Percentiles rank a stretch among this genome's conserved stretches.
Evolutionary conservation across 345 rosid species (phyloP).

Genomic region (Aurinia saxatilis): DNA sequence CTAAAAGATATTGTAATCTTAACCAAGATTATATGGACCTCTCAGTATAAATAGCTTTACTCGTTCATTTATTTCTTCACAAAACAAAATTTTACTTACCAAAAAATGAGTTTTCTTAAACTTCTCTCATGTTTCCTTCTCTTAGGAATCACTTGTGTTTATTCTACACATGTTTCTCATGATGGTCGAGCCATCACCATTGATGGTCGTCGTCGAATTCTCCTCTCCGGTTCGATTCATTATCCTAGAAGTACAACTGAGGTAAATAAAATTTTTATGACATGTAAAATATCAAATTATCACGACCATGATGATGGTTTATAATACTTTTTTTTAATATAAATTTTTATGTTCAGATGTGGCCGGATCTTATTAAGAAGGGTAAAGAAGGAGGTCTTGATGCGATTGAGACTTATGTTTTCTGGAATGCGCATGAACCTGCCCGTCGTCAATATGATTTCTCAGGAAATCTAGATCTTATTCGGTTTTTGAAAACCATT

Average conservation of each 20-base stretch:
- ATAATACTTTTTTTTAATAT: not conserved
- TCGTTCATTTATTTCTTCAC: too few species aligned
- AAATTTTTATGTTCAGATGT: slow-evolving; percentile 32
- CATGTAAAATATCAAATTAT: too few species aligned
- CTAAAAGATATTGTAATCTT: too few species aligned
- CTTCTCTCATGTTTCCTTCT: not conserved
- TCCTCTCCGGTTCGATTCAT: slow-evolving; percentile 43
- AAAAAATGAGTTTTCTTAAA: slow-evolving; percentile 6
- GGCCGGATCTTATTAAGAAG: slow-evolving; percentile 47
- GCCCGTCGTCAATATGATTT: slow-evolving; percentile 41
- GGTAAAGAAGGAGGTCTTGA: slow-evolving; percentile 50
- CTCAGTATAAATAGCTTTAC: too few species aligned
- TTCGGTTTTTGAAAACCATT: slow-evolving; percentile 36
- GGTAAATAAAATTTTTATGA: too few species aligned
- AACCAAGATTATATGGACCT: too few species aligned
- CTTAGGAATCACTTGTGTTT: not conserved
- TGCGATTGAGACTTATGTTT: slow-evolving; percentile 46
- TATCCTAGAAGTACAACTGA: slow-evolving; percentile 48
- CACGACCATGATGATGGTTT: too few species aligned
- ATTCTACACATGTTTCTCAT: slow-evolving; percentile 20
- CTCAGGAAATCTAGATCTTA: slow-evolving; percentile 34
- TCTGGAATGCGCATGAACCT: slow-evolving; percentile 55
- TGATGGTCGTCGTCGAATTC: slow-evolving; percentile 38
- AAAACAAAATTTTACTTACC: not conserved
- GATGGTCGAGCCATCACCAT: slow-evolving; percentile 41